These are phyloP conservation scores for Paulownia fortunei DNA, from an alignment of 257 asterid genomes.

Conservation along the genomic window DNA sequence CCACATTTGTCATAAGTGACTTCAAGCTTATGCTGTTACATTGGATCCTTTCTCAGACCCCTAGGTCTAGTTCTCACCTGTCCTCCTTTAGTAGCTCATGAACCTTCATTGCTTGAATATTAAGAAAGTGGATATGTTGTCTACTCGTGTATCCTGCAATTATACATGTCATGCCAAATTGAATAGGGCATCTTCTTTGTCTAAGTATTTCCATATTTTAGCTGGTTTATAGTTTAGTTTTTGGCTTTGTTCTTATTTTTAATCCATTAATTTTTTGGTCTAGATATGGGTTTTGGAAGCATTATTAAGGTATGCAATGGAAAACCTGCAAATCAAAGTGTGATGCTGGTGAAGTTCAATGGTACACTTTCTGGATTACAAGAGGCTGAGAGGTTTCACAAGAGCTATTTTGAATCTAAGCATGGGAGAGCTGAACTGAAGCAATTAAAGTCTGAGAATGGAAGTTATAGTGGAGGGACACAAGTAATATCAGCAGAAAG, in stretches of 20 bases:
- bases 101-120: background rate
- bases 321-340: slow-evolving; percentile 67
- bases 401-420: slow-evolving; percentile 45
- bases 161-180: background rate
- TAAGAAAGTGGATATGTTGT: no score
- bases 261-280: slow-evolving; percentile 1
- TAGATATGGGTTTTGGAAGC: slow-evolving; percentile 66
- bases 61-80: background rate
- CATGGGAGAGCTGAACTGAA: slow-evolving; percentile 53
- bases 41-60: background rate
- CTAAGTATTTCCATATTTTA: background rate
- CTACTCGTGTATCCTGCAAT: background rate
- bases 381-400: slow-evolving; percentile 65
- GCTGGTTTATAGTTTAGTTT: background rate
- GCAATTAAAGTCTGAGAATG: slow-evolving; percentile 34
- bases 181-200: background rate
- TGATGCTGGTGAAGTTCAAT: slow-evolving; percentile 63
- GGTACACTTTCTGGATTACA: slow-evolving; percentile 72
- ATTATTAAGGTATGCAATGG: slow-evolving; percentile 63
- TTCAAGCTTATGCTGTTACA: background rate
- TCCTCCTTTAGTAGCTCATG: background rate
- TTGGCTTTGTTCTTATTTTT: background rate
- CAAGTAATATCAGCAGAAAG: slow-evolving; percentile 19
- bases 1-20: background rate
- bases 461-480: slow-evolving; percentile 27